Base-by-base conservation (phyloP, 2,329 filamentous ascomycete genomes). In the Penicillium janthinellum region DNA sequence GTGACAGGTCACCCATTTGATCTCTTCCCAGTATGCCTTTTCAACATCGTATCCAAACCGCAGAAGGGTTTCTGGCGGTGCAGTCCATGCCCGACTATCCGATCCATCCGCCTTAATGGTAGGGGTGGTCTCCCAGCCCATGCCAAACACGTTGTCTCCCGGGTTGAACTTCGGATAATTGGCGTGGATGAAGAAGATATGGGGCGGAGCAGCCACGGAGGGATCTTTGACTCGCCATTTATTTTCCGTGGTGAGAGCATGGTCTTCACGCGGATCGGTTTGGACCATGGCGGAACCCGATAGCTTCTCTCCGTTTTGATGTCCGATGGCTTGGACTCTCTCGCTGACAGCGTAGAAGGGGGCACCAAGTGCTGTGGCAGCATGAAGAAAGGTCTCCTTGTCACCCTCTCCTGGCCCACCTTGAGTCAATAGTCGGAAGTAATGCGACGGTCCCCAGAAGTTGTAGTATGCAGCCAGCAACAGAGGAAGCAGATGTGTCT, bases 141-240 rank as follows among this genome's bases (percentile, higher is more conserved):
- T 62, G 7, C 76, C 77, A 52, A 77, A 79, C 3, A 78, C 67
- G 11, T 73, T 71, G 47, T 74, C 75, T 4, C 70, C 69, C 0
- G 77, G 77, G 45, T 79, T 76, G 53, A 79, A 75, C 56, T 78
- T 78, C 28, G 77, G 77, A 47, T 76, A 72, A 56, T 78, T 77
- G 25, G 76, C 75, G 57, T 79, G 76, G 37, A 79, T 69, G 44
- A 78, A 78, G 56, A 77, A 75, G 12, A 73, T 64, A 3, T 66
- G 72, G 1, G 75, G 75, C 6, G 75, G 54, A 20, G 69, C 60
- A 17, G 70, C 73, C 35, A 71, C 67, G 1, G 67, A 60, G 3
- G 68, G 64, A 54, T 77, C 73, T 48, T 74, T 70, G 2, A 73
- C 67, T 15, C 75, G 73, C 67, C 70, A 72, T 60, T 70, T 71